Base-by-base conservation (phyloP, 129 eudicot species). In the Arctium minus region DNA sequence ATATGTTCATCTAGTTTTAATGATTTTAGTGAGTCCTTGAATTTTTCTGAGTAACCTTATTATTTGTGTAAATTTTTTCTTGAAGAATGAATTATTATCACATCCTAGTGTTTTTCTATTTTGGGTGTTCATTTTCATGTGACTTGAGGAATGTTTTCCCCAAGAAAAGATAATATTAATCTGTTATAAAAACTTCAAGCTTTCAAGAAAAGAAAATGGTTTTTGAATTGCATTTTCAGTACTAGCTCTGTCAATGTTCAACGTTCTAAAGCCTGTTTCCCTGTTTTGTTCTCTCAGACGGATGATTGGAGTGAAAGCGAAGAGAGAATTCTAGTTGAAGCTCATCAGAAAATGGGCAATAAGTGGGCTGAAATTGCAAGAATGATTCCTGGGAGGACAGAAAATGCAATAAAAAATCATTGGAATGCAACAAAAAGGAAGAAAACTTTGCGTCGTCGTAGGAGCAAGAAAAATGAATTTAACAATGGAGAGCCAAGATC, bases 391-490 rank as follows among this genome's bases (percentile, higher is more conserved):
- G 94, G 97, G 5, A 89, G 97, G 80, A 90, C 91, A 1, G 97
- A 92, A 83, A 92, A 92, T 29, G 82, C 91, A 2, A 88, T 92
- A 17, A 92, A 92, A 76, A 92, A 92, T 77, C 93, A 90, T n/a
- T 92, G 97, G 97, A 88, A 92, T 65, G 91, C 97, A 0, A 86
- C 94, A 17, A 87, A 75, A 69, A 88, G 94, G 70, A 88, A 87
- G 82, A 91, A 90, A 78, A 88, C 85, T 15, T 71, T 79, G 22
- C 85, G 85, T 74, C 73, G 78, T 6, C 60, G 11, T 35, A 87
- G 73, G 72, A 81, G 46, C 79, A 87, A 86, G 74, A 88, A 72
- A 37, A 27, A 80, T 35, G 82, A 83, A 79, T 31, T 60, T 0
- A 33, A 64, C 35, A 75, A 82, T 10, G 80, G 70, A 27, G 62